phyloP scores from a whole-genome alignment of 1,284 basidiomycete species.

The Ustilago bromivora region DNA sequence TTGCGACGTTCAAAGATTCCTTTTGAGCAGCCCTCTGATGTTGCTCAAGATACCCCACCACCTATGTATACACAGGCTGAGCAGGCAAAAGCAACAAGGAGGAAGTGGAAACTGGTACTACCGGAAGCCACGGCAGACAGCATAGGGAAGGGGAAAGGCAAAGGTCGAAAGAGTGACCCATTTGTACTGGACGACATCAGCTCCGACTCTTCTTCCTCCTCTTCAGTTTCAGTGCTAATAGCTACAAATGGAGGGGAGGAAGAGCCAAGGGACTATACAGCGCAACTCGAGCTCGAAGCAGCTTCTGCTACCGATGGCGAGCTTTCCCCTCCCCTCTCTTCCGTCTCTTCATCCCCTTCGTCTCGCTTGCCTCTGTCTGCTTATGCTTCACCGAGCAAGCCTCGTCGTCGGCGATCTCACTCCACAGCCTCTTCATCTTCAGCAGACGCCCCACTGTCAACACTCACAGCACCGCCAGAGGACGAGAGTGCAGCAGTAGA shows the following conservation, averaged over 20 bases:
- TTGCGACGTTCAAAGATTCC: constrained; percentile 11
- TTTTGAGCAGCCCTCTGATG: constrained; percentile 5
- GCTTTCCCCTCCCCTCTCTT: not conserved
- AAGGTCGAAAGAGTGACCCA: constrained; percentile 41
- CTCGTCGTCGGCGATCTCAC: constrained; percentile 6
- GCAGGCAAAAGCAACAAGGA: not conserved
- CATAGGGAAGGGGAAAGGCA: constrained; percentile 19
- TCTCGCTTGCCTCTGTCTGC: constrained; percentile 18
- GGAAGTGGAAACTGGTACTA: constrained; percentile 12
- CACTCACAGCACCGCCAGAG: not conserved
- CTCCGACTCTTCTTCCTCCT: constrained; percentile 18
- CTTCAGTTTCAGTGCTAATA: constrained; percentile 2
- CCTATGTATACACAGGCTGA: not conserved
- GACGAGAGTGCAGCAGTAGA: constrained; percentile 6
- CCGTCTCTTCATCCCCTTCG: not conserved
- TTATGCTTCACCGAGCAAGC: constrained; percentile 9
- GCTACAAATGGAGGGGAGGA: not conserved
- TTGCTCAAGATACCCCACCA: not conserved
- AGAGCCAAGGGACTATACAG: constrained; percentile 25
- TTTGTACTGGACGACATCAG: constrained; percentile 25
- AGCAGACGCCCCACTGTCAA: constrained; percentile 20
- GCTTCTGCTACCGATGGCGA: constrained; percentile 26
- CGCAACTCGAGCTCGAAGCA: constrained; percentile 34
- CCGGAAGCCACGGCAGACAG: constrained; percentile 3
- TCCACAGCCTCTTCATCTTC: constrained; percentile 20